phyloP scores from a whole-genome alignment of 805 yeast species.

The Zygotorulaspora sp. region DNA sequence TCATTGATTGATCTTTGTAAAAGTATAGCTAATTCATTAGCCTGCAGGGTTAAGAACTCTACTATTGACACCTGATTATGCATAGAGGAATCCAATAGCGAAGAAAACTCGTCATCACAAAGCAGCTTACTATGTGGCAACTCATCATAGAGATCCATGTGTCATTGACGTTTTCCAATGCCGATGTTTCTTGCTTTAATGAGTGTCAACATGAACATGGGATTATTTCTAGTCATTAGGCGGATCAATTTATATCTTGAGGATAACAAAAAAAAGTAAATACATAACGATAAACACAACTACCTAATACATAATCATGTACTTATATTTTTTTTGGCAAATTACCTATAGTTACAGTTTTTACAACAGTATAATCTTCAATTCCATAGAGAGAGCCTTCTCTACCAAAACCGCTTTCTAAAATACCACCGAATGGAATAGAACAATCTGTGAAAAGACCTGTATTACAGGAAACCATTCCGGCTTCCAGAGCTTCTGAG shows the following conservation, averaged over 20 bases:
- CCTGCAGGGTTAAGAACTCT: conserved; percentile 40
- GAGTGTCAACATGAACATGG: no score
- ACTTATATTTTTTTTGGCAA: conserved; percentile 15
- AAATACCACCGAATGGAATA: conserved; percentile 60
- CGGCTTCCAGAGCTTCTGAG: conserved; percentile 55
- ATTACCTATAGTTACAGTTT: conserved; percentile 49
- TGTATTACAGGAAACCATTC: conserved; percentile 61
- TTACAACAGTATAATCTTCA: conserved; percentile 54
- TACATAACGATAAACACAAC: neutral
- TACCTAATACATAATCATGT: no score
- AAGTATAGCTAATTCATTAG: conserved; percentile 34
- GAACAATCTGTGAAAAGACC: conserved; percentile 54
- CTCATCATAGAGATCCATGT: conserved; percentile 43
- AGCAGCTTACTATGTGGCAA: conserved; percentile 37
- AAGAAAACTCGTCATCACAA: conserved; percentile 32
- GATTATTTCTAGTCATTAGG: no score
- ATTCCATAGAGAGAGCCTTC: conserved; percentile 62
- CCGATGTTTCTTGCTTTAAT: no score
- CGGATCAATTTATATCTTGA: no score
- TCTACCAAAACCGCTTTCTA: conserved; percentile 66
- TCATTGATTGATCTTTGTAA: conserved; percentile 36
- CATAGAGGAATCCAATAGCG: conserved; percentile 29
- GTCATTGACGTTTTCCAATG: no score
- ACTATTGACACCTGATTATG: conserved; percentile 35
- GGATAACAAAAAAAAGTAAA: neutral